Evolutionary conservation across 495 filamentous ascomycete genomes (phyloP).

Genomic region (Penicillium malachiteum): DNA sequence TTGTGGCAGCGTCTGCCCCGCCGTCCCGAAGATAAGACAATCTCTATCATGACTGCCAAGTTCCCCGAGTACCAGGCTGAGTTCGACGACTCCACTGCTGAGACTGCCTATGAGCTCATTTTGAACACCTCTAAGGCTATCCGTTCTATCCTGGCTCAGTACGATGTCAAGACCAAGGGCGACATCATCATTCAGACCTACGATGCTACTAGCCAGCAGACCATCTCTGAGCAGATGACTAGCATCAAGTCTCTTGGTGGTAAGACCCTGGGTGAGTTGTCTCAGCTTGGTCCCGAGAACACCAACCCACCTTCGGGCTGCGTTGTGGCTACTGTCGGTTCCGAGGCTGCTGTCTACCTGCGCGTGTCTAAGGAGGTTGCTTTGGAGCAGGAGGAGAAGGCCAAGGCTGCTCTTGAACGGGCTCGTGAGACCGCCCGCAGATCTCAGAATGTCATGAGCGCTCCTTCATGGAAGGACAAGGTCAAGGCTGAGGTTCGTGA

Average conservation of each 20-base stretch:
- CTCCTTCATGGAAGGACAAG: constrained; percentile 45
- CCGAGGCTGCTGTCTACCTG: constrained; percentile 66
- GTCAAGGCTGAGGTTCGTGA: constrained; percentile 56
- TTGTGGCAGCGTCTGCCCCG: constrained; percentile 77
- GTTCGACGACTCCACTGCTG: constrained; percentile 58
- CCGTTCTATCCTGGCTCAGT: constrained; percentile 56
- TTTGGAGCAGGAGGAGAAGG: constrained; percentile 63
- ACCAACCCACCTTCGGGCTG: constrained; percentile 63
- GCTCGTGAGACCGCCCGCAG: constrained; percentile 36
- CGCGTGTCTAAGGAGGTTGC: constrained; percentile 69
- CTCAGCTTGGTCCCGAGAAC: constrained; percentile 43
- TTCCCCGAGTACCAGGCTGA: constrained; percentile 58
- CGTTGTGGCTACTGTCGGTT: constrained; percentile 66
- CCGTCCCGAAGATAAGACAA: constrained; percentile 57
- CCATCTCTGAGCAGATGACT: constrained; percentile 55
- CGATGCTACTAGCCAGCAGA: constrained; percentile 53
- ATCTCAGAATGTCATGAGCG: constrained; percentile 34
- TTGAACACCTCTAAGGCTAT: constrained; percentile 56
- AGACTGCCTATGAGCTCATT: constrained; percentile 65
- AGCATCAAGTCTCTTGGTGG: constrained; percentile 65
- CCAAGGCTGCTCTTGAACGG: constrained; percentile 50
- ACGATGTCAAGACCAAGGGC: constrained; percentile 58
- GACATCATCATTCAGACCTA: constrained; percentile 60
- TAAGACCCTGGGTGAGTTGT: constrained; percentile 58
- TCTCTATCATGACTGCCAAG: constrained; percentile 64